Evolutionary conservation across 345 rosid genomes (phyloP).

Genomic region (Eucalyptus marginata): DNA sequence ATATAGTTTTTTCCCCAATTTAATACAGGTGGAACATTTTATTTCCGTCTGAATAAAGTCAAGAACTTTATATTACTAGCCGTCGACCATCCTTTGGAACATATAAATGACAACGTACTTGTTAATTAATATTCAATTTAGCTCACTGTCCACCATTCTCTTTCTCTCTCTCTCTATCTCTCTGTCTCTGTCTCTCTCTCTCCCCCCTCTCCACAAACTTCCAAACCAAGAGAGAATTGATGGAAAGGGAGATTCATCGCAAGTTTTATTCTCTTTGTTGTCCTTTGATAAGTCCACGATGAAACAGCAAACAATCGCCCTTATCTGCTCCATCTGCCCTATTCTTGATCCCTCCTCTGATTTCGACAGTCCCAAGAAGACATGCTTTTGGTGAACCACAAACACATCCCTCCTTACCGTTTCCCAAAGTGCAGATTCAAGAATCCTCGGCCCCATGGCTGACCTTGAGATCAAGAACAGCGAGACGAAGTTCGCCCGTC

Average conservation of each 20-base stretch:
- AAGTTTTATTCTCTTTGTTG: conserved; percentile 29
- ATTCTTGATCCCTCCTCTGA: not conserved
- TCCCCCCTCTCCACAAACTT: conserved; percentile 49
- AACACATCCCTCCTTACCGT: not conserved
- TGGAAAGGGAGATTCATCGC: conserved; percentile 65
- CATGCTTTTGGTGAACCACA: not conserved
- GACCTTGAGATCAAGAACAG: not conserved
- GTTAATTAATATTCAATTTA: conserved; percentile 11
- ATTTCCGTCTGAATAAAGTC: conserved; percentile 41
- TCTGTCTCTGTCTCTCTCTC: conserved; percentile 11
- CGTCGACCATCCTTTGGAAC: conserved; percentile 14
- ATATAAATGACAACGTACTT: conserved; percentile 9
- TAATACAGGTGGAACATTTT: not conserved
- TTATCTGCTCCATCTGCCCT: not conserved
- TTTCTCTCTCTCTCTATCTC: conserved; percentile 10
- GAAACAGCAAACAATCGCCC: not conserved
- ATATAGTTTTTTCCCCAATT: conserved; percentile 2
- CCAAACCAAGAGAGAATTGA: conserved; percentile 78
- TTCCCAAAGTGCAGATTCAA: not conserved
- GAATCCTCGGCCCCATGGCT: conserved; percentile 24
- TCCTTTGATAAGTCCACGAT: not conserved
- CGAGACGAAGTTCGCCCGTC: not conserved
- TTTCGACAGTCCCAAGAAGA: not conserved
- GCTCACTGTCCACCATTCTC: conserved; percentile 32
- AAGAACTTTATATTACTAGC: conserved; percentile 15